phyloP scores from a whole-genome alignment of 176 grass and related monocot genomes.

The Neostapfia colusana region DNA sequence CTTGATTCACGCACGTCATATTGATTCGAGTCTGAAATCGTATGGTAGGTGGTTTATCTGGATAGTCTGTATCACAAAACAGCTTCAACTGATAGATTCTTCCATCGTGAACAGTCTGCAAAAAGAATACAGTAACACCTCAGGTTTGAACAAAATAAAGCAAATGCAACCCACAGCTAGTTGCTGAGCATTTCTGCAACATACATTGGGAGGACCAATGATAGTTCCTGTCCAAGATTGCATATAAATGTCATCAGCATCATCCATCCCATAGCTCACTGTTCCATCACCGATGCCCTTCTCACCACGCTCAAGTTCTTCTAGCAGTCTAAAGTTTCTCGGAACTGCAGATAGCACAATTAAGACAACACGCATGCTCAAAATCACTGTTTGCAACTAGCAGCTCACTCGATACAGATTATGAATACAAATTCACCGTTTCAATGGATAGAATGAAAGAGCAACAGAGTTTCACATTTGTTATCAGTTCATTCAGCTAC shows the following conservation, averaged over 20 bases:
- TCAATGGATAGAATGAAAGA: not conserved
- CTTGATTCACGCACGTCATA: constrained; percentile 64
- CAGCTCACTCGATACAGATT: not conserved
- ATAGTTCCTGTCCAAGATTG: constrained; percentile 85
- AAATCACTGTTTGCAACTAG: constrained; percentile 16
- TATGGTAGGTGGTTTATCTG: constrained; percentile 70
- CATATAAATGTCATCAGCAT: constrained; percentile 87
- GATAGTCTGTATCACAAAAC: constrained; percentile 74
- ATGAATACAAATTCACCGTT: not conserved
- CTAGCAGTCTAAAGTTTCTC: constrained; percentile 78
- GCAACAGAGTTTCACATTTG: not conserved
- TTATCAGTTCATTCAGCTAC: not conserved
- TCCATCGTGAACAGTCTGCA: constrained; percentile 80
- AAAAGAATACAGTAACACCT: constrained; percentile 17
- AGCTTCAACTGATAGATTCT: constrained; percentile 78
- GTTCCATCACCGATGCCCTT: constrained; percentile 87
- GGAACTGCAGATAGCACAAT: constrained; percentile 53
- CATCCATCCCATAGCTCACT: constrained; percentile 91
- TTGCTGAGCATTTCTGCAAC: constrained; percentile 17
- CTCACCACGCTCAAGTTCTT: constrained; percentile 81
- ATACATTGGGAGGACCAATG: constrained; percentile 78
- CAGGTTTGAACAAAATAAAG: constrained; percentile 20
- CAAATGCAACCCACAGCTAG: constrained; percentile 21
- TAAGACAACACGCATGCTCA: constrained; percentile 19
- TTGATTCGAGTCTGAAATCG: constrained; percentile 71